These are phyloP conservation scores for Dacryopinax primogenitus DNA, from an alignment of 768 basidiomycete species.

Conservation along the genomic window DNA sequence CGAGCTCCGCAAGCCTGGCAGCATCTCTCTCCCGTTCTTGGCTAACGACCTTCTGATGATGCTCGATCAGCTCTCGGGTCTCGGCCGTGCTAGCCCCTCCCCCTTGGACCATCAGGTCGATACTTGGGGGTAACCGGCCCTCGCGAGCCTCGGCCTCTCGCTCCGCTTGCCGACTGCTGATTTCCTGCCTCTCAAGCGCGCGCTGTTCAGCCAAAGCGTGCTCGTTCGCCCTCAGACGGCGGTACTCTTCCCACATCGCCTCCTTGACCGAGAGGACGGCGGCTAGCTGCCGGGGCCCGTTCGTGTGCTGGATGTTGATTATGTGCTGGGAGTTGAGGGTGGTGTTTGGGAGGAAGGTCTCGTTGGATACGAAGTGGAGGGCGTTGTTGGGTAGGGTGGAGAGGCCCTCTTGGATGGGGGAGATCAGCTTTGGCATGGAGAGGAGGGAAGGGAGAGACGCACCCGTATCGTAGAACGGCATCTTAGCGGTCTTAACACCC, in stretches of 20 bases:
- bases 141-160: not conserved
- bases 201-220: not conserved
- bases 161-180: not conserved
- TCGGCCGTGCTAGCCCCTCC: not conserved
- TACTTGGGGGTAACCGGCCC: not conserved
- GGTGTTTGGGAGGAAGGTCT: not conserved
- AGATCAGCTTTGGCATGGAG: not conserved
- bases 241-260: conserved; percentile 2
- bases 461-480: not conserved
- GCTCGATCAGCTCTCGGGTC: not conserved
- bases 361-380: not conserved
- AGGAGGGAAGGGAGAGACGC: too few relatives aligned
- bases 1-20: not conserved
- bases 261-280: not conserved
- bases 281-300: not conserved
- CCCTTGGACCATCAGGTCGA: not conserved
- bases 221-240: not conserved
- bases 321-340: conserved; percentile 1
- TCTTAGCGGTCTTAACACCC: not conserved
- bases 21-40: not conserved
- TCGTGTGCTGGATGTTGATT: not conserved
- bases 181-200: not conserved
- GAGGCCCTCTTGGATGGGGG: not conserved
- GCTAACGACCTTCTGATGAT: not conserved
- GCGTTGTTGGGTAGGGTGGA: not conserved